Percentiles rank a stretch among this genome's conserved stretches.
These are phyloP conservation scores for Cicer arietinum DNA, from an alignment of 306 rosid genomes.

Conservation along the genomic window DNA sequence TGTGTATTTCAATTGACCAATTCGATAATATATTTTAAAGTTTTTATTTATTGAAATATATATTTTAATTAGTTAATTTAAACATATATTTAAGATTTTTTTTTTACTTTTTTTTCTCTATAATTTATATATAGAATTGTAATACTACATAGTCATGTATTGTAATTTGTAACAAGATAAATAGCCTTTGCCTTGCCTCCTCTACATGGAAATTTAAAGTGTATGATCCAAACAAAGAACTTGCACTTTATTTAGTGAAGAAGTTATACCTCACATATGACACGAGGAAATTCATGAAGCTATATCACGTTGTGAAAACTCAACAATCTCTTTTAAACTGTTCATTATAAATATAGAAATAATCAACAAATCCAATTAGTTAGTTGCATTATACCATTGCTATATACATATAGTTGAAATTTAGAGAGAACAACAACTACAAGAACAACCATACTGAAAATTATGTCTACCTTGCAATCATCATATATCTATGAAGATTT, in stretches of 20 bases:
- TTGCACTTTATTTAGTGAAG: constrained; percentile 43
- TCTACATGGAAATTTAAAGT: constrained; percentile 32
- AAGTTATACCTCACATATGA: constrained; percentile 50
- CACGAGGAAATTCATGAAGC: constrained; percentile 12
- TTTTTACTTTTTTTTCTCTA: no score
- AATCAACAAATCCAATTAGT: constrained; percentile 22
- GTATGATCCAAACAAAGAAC: constrained; percentile 51
- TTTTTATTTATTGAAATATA: no score
- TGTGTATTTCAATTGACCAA: no score
- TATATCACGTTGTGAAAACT: constrained; percentile 40
- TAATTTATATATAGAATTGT: no score
- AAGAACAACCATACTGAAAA: background rate
- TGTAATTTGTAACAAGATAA: background rate
- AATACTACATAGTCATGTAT: background rate
- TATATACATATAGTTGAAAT: background rate
- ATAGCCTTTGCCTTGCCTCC: background rate
- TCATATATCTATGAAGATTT: constrained; percentile 38
- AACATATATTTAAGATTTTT: no score
- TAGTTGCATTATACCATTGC: constrained; percentile 8
- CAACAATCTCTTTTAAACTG: constrained; percentile 9
- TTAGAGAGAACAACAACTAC: background rate
- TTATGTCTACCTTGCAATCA: constrained; percentile 23
- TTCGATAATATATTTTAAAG: no score
- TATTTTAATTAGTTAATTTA: no score
- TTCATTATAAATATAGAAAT: constrained; percentile 40